phyloP scores from a whole-genome alignment of 208 protist species.

The Leishmania amazonensis region DNA sequence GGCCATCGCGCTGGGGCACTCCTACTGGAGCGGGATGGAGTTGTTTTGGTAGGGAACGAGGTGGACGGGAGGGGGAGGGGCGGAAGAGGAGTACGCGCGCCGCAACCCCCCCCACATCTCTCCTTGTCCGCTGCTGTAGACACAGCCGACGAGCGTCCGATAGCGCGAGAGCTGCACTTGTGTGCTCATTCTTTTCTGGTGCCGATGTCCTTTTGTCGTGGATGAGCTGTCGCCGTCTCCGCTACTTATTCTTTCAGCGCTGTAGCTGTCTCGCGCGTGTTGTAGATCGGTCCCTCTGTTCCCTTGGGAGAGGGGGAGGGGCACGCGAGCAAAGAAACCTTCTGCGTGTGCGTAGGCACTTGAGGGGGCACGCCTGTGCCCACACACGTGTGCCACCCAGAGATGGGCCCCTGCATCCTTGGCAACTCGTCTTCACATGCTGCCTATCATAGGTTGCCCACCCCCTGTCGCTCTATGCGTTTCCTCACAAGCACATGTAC shows the following conservation, averaged over 20 bases:
- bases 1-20: constrained; percentile 41
- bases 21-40: constrained; percentile 52
- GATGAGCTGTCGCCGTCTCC: background rate
- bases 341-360: background rate
- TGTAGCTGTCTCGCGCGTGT: background rate
- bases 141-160: background rate
- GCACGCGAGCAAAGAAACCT: too few relatives aligned
- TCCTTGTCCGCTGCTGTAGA: background rate
- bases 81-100: background rate
- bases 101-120: background rate
- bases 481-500: background rate
- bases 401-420: background rate
- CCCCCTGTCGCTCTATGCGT: background rate
- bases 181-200: background rate
- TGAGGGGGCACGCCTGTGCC: background rate
- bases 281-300: background rate
- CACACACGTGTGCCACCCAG: too few relatives aligned
- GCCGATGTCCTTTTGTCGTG: background rate
- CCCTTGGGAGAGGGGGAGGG: background rate
- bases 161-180: background rate
- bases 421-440: background rate
- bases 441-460: background rate
- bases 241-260: background rate
- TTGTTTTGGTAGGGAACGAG: constrained; percentile 32
- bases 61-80: background rate